phyloP scores from a whole-genome alignment of 2,329 filamentous ascomycete species.

The Talaromyces piceae region DNA sequence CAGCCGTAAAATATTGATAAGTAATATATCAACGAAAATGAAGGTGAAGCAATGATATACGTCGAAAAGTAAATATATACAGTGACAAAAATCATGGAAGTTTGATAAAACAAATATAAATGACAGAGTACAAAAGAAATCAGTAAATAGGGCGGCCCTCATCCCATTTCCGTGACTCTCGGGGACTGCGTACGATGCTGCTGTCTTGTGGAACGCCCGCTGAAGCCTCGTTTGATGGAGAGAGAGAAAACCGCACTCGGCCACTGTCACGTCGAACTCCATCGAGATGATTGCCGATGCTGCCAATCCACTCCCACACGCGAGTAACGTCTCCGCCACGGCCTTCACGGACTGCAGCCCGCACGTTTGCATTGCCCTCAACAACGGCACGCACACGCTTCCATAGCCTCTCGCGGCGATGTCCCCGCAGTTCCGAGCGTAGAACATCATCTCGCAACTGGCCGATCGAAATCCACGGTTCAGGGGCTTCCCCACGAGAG shows the following conservation, averaged over 20 bases:
- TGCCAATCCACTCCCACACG: slow-evolving; percentile 64
- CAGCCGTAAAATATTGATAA: neutral
- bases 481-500: slow-evolving; percentile 56
- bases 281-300: slow-evolving; percentile 44
- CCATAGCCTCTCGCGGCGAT: slow-evolving; percentile 76
- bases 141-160: slow-evolving; percentile 37
- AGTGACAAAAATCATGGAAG: slow-evolving; percentile 1
- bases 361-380: slow-evolving; percentile 88
- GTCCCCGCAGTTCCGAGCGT: slow-evolving; percentile 68
- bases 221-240: slow-evolving; percentile 16
- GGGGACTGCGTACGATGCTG: slow-evolving; percentile 18
- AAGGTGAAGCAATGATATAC: slow-evolving; percentile 8
- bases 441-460: slow-evolving; percentile 89
- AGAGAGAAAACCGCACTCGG: slow-evolving; percentile 22
- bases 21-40: neutral
- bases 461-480: slow-evolving; percentile 76
- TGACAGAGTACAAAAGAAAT: slow-evolving; percentile 11
- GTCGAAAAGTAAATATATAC: slow-evolving; percentile 10
- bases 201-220: slow-evolving; percentile 7
- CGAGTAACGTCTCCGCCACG: slow-evolving; percentile 51
- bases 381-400: slow-evolving; percentile 73
- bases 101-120: neutral
- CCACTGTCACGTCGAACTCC: slow-evolving; percentile 21
- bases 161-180: slow-evolving; percentile 31
- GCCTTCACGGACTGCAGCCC: slow-evolving; percentile 62